Base-by-base conservation (phyloP, 345 rosid species). In the Eucalyptus rudis region DNA sequence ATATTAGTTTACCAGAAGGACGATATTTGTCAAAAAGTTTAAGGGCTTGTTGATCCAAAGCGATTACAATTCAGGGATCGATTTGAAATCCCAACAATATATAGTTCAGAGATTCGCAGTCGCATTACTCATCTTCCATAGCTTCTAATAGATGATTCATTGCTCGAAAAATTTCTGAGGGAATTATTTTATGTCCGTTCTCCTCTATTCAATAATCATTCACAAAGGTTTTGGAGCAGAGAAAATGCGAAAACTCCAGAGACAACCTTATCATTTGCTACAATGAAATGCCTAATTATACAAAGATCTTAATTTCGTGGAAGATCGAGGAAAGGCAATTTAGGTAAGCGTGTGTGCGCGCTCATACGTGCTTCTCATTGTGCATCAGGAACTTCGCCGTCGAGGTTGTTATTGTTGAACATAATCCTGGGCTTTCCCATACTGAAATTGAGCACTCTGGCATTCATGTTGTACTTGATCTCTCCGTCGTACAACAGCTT, bases 381-480 rank as follows among this genome's bases (percentile, higher is more conserved):
- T 36, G 83, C 83, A 36, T 76, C 83, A 20, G 83, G 83, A 76
- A 76, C 43, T 76, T 76, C 5, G 15, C 47, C 83, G 7, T 76
- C 47, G 2, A 86, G 45, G 25, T 92, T 87, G 45, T 90, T 92
- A 64, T 91, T 92, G 45, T 93, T 94, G 91, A 95, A 92, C 43
- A 91, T 91, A 87, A 95, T 91, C 40, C 96, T 93, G 5, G 96
- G 97, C 91, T 96, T 96, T 17, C 98, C 97, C 97, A 95, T 97
- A 92, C 99, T 97, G 93, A 97, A 97, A 90, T 96, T 97, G 36
- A 97, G 95, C 71, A 93, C 95, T 88, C 92, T 92, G 66, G 98
- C 95, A 83, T 93, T 94, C 98, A 96, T 95, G 91, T 95, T 97
- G 94, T 97, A 97, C 91, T 95, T 95, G 90, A 96, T 97, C 90